These are phyloP conservation scores for Triglochin maritima DNA, from an alignment of 106 monocot species.

Conservation along the genomic window DNA sequence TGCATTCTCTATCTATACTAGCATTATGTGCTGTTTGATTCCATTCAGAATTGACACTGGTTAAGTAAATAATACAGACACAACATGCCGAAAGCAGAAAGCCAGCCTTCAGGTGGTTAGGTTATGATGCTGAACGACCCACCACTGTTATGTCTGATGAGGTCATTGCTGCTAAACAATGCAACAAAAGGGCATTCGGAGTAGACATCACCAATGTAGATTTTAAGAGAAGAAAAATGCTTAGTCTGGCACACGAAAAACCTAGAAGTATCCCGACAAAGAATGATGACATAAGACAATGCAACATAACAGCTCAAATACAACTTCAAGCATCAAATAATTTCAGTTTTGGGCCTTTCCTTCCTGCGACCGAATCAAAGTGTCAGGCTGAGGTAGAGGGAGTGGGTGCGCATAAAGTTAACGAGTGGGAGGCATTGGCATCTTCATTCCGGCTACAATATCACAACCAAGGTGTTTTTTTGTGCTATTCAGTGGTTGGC, in stretches of 20 bases:
- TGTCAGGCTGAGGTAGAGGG: slow-evolving; percentile 1
- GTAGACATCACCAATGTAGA: slow-evolving; percentile 70
- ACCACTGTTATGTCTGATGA: slow-evolving; percentile 29
- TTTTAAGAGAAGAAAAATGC: slow-evolving; percentile 28
- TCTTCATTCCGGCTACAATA: slow-evolving; percentile 53
- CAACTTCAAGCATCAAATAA: slow-evolving; percentile 36
- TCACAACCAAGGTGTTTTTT: slow-evolving; percentile 66
- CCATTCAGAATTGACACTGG: no score
- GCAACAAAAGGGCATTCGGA: slow-evolving; percentile 68
- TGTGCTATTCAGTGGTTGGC: neutral
- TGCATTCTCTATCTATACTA: no score
- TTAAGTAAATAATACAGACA: slow-evolving; percentile 30
- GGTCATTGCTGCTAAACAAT: slow-evolving; percentile 14
- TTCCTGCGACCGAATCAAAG: slow-evolving; percentile 26
- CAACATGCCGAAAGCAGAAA: slow-evolving; percentile 65
- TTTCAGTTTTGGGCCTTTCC: slow-evolving; percentile 78
- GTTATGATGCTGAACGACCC: slow-evolving; percentile 24
- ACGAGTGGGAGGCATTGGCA: slow-evolving; percentile 62
- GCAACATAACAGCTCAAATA: slow-evolving; percentile 53
- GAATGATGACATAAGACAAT: slow-evolving; percentile 31
- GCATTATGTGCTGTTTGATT: no score
- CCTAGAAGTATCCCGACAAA: slow-evolving; percentile 15
- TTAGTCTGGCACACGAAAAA: slow-evolving; percentile 22
- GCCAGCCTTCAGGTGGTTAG: slow-evolving; percentile 90
- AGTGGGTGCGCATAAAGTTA: slow-evolving; percentile 8